Evolutionary conservation across 2,329 filamentous ascomycete species (phyloP).

Genomic region (Aspergillus ochraceus): DNA sequence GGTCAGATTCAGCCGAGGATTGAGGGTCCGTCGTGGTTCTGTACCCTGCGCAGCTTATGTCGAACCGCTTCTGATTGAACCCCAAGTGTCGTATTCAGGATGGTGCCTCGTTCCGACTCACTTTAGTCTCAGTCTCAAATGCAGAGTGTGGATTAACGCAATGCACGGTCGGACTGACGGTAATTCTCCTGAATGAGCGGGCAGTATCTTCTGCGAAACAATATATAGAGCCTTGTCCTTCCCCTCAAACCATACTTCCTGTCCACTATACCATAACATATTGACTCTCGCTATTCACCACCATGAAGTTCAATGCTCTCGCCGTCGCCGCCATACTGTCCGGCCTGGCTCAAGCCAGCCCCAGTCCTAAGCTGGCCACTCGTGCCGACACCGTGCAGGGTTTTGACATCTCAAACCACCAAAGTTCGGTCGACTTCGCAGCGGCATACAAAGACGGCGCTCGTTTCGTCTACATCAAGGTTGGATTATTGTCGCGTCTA

Average conservation of each 20-base stretch:
- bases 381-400: conserved; percentile 7
- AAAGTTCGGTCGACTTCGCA: conserved; percentile 9
- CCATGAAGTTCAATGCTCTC: conserved; percentile 8
- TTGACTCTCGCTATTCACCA: not conserved
- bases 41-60: not conserved
- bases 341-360: conserved; percentile 1
- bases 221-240: not conserved
- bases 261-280: not conserved
- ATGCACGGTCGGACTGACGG: not conserved
- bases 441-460: conserved; percentile 12
- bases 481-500: not conserved
- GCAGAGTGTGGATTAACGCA: not conserved
- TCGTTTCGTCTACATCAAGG: conserved; percentile 14
- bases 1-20: not conserved
- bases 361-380: not conserved
- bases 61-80: not conserved
- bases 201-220: not conserved
- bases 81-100: not conserved
- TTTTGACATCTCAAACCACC: conserved; percentile 16
- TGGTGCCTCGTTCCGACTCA: too few relatives aligned
- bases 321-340: not conserved
- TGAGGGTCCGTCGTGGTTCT: not conserved
- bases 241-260: not conserved
- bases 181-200: not conserved
- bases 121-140: not conserved